phyloP scores from a whole-genome alignment of 768 basidiomycete species.

The Tulasnella sp. region DNA sequence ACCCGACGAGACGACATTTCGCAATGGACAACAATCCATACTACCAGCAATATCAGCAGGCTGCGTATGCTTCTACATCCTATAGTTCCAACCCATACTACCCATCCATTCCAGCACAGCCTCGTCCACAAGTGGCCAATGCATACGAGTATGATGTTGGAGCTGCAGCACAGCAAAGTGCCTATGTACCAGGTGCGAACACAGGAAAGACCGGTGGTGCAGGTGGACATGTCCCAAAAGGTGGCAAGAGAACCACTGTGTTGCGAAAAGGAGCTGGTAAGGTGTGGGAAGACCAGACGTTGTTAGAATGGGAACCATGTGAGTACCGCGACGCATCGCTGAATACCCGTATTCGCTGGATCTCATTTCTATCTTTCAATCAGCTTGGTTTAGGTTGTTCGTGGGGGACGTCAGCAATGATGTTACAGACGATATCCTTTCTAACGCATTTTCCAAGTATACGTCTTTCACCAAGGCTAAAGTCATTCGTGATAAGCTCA shows the following conservation, averaged over 20 bases:
- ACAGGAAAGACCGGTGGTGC: constrained; percentile 78
- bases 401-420: constrained; percentile 98
- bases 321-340: constrained; percentile 25
- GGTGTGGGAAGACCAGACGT: constrained; percentile 95
- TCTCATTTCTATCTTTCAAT: constrained; percentile 4
- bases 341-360: neutral
- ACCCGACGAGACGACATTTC: too few species aligned
- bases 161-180: constrained; percentile 79
- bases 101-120: neutral
- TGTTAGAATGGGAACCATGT: constrained; percentile 97
- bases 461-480: constrained; percentile 87
- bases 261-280: constrained; percentile 91
- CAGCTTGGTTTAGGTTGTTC: constrained; percentile 95
- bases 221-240: constrained; percentile 75
- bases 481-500: constrained; percentile 87
- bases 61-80: constrained; percentile 18
- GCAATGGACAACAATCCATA: constrained; percentile 17
- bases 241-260: constrained; percentile 86
- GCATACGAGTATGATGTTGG: constrained; percentile 90
- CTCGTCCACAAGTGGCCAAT: constrained; percentile 62
- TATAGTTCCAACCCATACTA: constrained; percentile 14
- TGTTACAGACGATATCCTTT: constrained; percentile 87
- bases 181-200: constrained; percentile 85
- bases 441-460: constrained; percentile 89
- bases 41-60: constrained; percentile 21